phyloP scores from a whole-genome alignment of 345 rosid genomes.

The Psidium guajava region DNA sequence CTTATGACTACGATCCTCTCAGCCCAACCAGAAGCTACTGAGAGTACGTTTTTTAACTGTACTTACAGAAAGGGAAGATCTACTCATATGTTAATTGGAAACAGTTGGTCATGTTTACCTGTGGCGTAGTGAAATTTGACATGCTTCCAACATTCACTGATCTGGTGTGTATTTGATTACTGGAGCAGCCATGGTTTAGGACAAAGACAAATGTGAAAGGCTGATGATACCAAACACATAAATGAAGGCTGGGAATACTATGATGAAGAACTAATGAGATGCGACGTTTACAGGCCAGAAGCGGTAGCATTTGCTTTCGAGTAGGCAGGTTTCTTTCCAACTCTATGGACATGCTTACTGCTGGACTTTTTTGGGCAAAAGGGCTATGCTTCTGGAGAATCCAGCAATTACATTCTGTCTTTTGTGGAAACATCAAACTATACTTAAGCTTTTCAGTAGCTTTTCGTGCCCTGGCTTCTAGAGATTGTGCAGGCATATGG shows the following conservation, averaged over 20 bases:
- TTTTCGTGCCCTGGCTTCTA: background rate
- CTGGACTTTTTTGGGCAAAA: background rate
- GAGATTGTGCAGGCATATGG: background rate
- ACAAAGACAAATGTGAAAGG: background rate
- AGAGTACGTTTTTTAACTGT: conserved; percentile 9
- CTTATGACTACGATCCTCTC: conserved; percentile 83
- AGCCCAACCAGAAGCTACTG: conserved; percentile 74
- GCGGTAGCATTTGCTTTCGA: background rate
- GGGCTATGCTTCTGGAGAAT: background rate
- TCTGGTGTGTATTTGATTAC: background rate
- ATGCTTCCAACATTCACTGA: background rate
- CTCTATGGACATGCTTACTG: background rate
- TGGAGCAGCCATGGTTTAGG: background rate
- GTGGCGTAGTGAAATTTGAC: background rate
- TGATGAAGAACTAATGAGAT: background rate
- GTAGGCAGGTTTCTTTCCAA: background rate
- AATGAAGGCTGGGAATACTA: background rate
- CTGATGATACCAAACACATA: background rate
- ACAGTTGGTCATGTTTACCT: background rate
- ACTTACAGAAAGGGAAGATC: background rate
- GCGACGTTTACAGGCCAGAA: background rate
- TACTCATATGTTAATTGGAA: background rate
- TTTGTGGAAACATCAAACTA: background rate
- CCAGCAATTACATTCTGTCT: background rate
- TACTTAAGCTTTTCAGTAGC: background rate